These are phyloP conservation scores for Hansenula sp. DNA, from an alignment of 1,139 yeast genomes.

Conservation along the genomic window DNA sequence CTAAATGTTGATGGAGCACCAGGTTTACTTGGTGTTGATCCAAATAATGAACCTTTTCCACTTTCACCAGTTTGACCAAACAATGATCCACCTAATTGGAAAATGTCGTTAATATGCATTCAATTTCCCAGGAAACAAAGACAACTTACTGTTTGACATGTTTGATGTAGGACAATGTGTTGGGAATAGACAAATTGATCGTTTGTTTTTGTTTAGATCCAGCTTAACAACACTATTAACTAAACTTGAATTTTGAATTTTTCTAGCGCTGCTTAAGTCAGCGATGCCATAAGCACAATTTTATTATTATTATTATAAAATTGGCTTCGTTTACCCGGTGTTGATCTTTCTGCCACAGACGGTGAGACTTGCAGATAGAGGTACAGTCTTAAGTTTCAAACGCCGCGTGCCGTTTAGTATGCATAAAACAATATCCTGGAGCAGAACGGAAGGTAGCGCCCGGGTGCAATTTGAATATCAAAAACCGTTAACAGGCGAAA, in stretches of 20 bases:
- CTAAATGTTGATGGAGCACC: conserved; percentile 18
- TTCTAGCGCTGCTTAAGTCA: no score
- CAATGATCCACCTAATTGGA: conserved; percentile 9
- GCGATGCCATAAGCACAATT: background rate
- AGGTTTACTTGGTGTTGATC: conserved; percentile 19
- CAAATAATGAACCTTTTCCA: conserved; percentile 22
- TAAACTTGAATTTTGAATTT: background rate
- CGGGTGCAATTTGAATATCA: no score
- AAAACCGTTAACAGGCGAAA: no score
- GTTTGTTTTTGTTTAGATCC: background rate
- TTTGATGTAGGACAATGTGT: background rate
- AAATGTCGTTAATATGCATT: background rate
- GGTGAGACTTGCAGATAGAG: background rate
- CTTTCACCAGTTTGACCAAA: conserved; percentile 16
- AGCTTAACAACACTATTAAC: background rate
- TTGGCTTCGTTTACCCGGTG: conserved; percentile 1
- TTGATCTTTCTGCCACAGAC: background rate
- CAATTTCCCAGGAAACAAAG: background rate
- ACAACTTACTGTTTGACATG: background rate
- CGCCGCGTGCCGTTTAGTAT: background rate
- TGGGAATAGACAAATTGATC: background rate
- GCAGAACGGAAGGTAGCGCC: no score
- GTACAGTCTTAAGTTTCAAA: background rate
- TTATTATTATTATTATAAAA: no score
- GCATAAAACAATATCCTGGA: no score